These are phyloP conservation scores for Vinca minor DNA, from an alignment of 257 asterid genomes.

Conservation along the genomic window DNA sequence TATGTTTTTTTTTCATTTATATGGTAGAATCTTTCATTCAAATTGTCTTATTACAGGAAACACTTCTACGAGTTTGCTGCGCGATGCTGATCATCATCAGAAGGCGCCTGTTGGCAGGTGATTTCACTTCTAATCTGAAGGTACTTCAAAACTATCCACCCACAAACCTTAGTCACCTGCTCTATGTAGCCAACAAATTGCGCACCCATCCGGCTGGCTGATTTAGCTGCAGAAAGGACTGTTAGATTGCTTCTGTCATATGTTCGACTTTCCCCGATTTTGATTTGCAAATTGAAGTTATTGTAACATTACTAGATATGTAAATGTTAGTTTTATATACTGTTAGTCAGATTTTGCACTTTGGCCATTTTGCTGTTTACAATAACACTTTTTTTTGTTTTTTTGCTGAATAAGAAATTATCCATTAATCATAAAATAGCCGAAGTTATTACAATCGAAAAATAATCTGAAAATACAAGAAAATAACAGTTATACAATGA, in stretches of 20 bases:
- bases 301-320: constrained; percentile 6
- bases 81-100: constrained; percentile 84
- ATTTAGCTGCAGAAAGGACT: not conserved
- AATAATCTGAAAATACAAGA: too few species aligned
- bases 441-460: too few species aligned
- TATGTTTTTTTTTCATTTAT: not conserved
- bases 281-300: not conserved
- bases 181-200: constrained; percentile 81
- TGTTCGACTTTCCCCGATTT: not conserved
- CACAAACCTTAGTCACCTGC: constrained; percentile 81
- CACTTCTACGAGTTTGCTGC: constrained; percentile 76
- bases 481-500: too few species aligned
- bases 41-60: constrained; percentile 46
- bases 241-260: not conserved
- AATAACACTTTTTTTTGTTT: too few species aligned
- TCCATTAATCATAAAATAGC: too few species aligned
- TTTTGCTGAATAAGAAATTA: too few species aligned
- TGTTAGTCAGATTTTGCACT: not conserved
- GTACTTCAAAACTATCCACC: constrained; percentile 80
- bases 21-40: not conserved
- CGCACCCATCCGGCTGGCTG: constrained; percentile 32
- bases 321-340: not conserved
- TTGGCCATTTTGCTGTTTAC: too few species aligned
- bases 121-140: constrained; percentile 86
- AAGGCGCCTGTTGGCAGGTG: constrained; percentile 87